These are phyloP conservation scores for Saturnispora serradocipensis DNA, from an alignment of 805 yeast species.

Conservation along the genomic window DNA sequence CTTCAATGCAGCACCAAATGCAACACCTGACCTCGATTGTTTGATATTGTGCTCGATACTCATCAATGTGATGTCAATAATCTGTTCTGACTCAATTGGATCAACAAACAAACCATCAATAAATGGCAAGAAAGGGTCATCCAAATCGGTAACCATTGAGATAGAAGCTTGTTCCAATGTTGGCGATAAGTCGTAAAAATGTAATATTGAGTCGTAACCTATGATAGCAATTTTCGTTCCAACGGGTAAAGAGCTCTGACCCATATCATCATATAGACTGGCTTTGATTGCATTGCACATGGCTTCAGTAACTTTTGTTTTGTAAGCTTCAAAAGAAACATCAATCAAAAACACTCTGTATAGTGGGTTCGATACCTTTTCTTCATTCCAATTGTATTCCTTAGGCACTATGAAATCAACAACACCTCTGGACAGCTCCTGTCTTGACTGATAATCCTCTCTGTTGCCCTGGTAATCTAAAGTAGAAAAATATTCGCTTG, in stretches of 20 bases:
- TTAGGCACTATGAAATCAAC: constrained; percentile 77
- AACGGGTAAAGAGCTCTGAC: constrained; percentile 24
- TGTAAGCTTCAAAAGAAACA: constrained; percentile 65
- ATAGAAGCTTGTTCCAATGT: constrained; percentile 47
- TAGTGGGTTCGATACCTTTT: constrained; percentile 3
- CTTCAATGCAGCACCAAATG: constrained; percentile 71
- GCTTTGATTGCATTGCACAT: constrained; percentile 30
- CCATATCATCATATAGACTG: constrained; percentile 40
- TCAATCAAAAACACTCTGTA: constrained; percentile 46
- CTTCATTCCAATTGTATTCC: constrained; percentile 46
- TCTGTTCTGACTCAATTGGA: constrained; percentile 53
- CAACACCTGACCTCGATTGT: constrained; percentile 46
- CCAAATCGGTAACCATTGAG: constrained; percentile 57
- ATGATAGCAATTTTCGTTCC: constrained; percentile 58
- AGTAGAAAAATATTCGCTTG: constrained; percentile 56
- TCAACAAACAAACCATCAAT: constrained; percentile 70
- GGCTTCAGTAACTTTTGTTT: constrained; percentile 34
- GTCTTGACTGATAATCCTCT: constrained; percentile 52
- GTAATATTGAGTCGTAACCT: constrained; percentile 64
- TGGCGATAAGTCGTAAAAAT: constrained; percentile 61
- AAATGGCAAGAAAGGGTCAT: constrained; percentile 78
- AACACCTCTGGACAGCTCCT: constrained; percentile 75
- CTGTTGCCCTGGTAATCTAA: constrained; percentile 54
- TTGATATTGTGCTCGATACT: constrained; percentile 42
- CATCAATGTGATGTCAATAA: constrained; percentile 60